phyloP scores from a whole-genome alignment of 2,329 filamentous ascomycete species.

The Periconia sp. region DNA sequence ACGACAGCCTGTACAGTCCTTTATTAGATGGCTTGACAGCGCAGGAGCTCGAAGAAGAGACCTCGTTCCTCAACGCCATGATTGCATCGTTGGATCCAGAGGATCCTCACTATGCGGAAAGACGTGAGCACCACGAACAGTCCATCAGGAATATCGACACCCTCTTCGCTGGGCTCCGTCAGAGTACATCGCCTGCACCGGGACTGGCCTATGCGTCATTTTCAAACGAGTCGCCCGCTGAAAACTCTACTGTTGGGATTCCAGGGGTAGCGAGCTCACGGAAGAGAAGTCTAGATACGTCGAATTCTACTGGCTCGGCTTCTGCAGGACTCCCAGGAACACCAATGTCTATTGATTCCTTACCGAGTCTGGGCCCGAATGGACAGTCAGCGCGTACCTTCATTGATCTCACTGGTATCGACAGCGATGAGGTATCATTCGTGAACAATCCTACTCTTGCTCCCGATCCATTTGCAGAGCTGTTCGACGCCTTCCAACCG shows the following conservation, averaged over 20 bases:
- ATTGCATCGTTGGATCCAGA: constrained; percentile 1
- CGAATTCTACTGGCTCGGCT: constrained; percentile 32
- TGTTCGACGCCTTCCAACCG: constrained; percentile 17
- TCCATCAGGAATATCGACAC: not conserved
- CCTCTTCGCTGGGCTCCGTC: no score
- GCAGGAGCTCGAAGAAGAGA: not conserved
- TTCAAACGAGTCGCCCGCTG: constrained; percentile 6
- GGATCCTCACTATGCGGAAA: not conserved
- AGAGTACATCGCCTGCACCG: not conserved
- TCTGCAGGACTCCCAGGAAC: constrained; percentile 26
- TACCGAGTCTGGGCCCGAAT: not conserved
- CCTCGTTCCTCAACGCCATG: not conserved
- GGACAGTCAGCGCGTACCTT: constrained; percentile 1
- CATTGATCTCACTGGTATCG: constrained; percentile 35
- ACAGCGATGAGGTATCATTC: constrained; percentile 25
- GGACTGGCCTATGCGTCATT: not conserved
- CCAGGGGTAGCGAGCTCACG: no score
- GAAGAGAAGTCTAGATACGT: constrained; percentile 31
- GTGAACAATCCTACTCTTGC: not conserved
- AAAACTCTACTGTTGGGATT: constrained; percentile 4
- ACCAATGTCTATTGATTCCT: constrained; percentile 17
- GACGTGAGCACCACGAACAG: constrained; percentile 1
- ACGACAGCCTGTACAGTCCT: constrained; percentile 1
- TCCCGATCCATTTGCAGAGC: constrained; percentile 31
- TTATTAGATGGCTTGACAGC: not conserved